Evolutionary conservation across 208 protist genomes (phyloP).

Genomic region (Leishmania arabica): DNA sequence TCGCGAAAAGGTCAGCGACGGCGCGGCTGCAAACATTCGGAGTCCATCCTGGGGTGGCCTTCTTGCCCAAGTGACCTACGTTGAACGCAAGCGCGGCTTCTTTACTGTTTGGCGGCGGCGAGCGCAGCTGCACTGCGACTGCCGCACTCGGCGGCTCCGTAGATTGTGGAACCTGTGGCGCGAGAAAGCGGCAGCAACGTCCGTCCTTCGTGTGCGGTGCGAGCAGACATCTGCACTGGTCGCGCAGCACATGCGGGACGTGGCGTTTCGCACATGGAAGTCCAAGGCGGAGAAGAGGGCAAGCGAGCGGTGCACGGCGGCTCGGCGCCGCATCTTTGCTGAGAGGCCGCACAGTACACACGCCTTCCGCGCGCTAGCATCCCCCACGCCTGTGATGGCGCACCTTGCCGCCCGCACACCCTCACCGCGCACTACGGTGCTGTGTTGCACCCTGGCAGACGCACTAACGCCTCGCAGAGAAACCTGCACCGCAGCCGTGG

Average conservation of each 20-base stretch:
- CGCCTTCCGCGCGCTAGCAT: slow-evolving; percentile 4
- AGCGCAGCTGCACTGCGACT: slow-evolving; percentile 6
- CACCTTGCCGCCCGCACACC: background rate
- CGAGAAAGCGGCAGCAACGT: background rate
- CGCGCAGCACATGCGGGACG: background rate
- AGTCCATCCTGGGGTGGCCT: slow-evolving; percentile 27
- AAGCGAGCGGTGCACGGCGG: slow-evolving; percentile 14
- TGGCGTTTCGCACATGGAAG: slow-evolving; percentile 33
- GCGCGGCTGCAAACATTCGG: slow-evolving; percentile 7
- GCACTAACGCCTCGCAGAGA: slow-evolving; percentile 4
- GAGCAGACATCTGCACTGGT: background rate
- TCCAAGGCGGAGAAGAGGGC: slow-evolving; percentile 28
- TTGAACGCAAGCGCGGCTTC: slow-evolving; percentile 51
- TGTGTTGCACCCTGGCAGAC: slow-evolving; percentile 4
- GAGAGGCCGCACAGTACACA: slow-evolving; percentile 7
- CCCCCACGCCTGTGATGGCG: background rate
- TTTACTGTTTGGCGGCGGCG: slow-evolving; percentile 41
- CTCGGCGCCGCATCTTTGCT: slow-evolving; percentile 21
- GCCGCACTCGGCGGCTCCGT: slow-evolving; percentile 3
- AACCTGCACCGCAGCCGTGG: background rate
- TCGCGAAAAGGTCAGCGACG: slow-evolving; percentile 23
- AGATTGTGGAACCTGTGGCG: slow-evolving; percentile 10
- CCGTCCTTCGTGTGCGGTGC: background rate
- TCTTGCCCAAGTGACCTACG: slow-evolving; percentile 39
- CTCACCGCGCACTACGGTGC: background rate